Percentiles rank a stretch among this genome's conserved stretches.
phyloP scores from a whole-genome alignment of 306 rosid genomes.

The Begonia masoniana region DNA sequence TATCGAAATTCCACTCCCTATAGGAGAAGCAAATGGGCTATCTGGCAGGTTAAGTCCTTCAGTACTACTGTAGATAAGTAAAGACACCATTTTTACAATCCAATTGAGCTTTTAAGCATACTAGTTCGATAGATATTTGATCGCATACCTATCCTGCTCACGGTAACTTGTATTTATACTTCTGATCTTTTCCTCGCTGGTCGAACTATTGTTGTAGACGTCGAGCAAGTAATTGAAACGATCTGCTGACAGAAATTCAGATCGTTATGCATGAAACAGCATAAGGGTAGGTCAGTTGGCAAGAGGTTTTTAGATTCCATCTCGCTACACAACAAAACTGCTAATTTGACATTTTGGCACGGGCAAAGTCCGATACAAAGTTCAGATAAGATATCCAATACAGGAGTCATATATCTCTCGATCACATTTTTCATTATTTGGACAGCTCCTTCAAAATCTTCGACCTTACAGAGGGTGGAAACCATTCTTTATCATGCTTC shows the following conservation, averaged over 20 bases:
- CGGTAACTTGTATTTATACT: conserved; percentile 11
- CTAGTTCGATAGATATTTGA: not conserved
- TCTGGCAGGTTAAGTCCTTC: conserved; percentile 34
- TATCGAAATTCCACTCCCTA: conserved; percentile 21
- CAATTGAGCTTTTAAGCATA: too few species aligned
- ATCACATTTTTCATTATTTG: too few species aligned
- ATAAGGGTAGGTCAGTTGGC: too few species aligned
- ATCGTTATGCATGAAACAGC: conserved; percentile 8
- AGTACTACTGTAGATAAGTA: conserved; percentile 3
- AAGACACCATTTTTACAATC: not conserved
- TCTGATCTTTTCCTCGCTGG: conserved; percentile 15
- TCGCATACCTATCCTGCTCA: conserved; percentile 21
- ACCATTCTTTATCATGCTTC: too few species aligned
- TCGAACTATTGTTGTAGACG: conserved; percentile 21
- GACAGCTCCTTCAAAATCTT: too few species aligned
- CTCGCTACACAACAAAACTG: too few species aligned
- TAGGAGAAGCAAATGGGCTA: conserved; percentile 29
- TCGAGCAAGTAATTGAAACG: conserved; percentile 16
- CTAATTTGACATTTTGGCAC: too few species aligned
- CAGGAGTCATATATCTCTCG: too few species aligned
- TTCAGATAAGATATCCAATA: too few species aligned
- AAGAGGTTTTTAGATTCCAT: too few species aligned
- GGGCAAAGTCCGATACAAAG: too few species aligned
- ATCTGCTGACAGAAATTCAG: conserved; percentile 17
- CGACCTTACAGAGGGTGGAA: too few species aligned